A percentile compares a stretch with the other conserved stretches of the same genome.
These are phyloP conservation scores for Acrasis kona DNA, from an alignment of 78 protist genomes.

Conservation along the genomic window DNA sequence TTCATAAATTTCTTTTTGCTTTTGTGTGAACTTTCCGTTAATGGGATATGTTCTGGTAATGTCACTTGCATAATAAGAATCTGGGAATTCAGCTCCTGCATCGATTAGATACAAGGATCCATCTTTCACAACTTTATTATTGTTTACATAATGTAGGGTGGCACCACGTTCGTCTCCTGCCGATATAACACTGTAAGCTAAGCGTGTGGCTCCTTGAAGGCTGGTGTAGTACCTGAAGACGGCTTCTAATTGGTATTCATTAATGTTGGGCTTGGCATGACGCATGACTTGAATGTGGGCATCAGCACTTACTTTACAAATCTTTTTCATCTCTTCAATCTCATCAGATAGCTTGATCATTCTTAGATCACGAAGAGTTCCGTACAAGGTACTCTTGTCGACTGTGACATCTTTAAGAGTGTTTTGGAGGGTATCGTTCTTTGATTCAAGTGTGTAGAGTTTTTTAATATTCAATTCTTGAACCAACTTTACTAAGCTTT, in stretches of 20 bases:
- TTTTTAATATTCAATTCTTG: background rate
- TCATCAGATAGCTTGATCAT: constrained; percentile 21
- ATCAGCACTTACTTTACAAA: background rate
- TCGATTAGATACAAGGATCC: constrained; percentile 41
- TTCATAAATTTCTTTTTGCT: constrained; percentile 34
- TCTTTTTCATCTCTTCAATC: background rate
- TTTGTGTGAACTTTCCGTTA: constrained; percentile 14
- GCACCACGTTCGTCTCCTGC: constrained; percentile 21
- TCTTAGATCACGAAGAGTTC: constrained; percentile 5
- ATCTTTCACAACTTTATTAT: constrained; percentile 10
- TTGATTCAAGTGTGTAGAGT: no score
- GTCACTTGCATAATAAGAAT: constrained; percentile 50
- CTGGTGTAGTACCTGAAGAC: background rate
- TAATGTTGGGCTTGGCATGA: constrained; percentile 1
- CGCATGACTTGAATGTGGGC: constrained; percentile 1
- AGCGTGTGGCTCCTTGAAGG: constrained; percentile 6
- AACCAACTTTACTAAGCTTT: constrained; percentile 6
- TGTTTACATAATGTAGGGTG: constrained; percentile 18
- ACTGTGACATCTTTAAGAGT: background rate
- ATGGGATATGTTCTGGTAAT: constrained; percentile 46
- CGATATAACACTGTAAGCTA: constrained; percentile 10
- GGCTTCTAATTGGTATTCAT: constrained; percentile 2
- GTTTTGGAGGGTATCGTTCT: background rate
- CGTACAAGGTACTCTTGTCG: background rate
- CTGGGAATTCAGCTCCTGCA: constrained; percentile 30